phyloP scores from a whole-genome alignment of 108 stramenopile species.

The Nitzschia sp. region DNA sequence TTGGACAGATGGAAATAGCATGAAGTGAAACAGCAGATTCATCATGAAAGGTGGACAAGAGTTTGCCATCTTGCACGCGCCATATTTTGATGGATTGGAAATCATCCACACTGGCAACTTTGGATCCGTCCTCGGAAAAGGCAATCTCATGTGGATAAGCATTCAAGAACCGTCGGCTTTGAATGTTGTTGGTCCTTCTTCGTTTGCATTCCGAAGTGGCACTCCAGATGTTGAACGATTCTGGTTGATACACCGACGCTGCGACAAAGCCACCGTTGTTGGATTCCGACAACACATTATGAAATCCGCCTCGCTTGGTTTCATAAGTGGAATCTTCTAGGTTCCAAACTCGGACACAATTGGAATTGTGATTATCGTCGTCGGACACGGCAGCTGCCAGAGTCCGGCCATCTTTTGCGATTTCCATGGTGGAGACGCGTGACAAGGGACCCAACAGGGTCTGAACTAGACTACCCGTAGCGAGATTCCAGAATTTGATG shows the following conservation, averaged over 20 bases:
- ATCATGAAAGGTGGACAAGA: constrained; percentile 1
- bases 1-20: background rate
- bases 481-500: constrained; percentile 11
- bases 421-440: background rate
- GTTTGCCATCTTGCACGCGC: background rate
- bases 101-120: constrained; percentile 17
- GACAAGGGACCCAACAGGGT: background rate
- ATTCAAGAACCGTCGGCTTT: background rate
- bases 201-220: background rate
- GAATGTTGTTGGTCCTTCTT: background rate
- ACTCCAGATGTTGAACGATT: background rate
- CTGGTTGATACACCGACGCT: background rate
- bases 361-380: background rate
- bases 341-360: background rate
- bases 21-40: background rate
- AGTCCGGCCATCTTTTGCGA: background rate
- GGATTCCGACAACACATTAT: background rate
- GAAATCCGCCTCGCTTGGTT: background rate
- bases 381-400: background rate
- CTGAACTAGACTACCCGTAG: constrained; percentile 1
- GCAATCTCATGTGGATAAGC: constrained; percentile 13
- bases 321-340: background rate
- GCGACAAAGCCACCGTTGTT: background rate
- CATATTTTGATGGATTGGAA: constrained; percentile 12
- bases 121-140: constrained; percentile 7